phyloP scores from a whole-genome alignment of 257 asterid genomes.

The Lithospermum erythrorhizon region DNA sequence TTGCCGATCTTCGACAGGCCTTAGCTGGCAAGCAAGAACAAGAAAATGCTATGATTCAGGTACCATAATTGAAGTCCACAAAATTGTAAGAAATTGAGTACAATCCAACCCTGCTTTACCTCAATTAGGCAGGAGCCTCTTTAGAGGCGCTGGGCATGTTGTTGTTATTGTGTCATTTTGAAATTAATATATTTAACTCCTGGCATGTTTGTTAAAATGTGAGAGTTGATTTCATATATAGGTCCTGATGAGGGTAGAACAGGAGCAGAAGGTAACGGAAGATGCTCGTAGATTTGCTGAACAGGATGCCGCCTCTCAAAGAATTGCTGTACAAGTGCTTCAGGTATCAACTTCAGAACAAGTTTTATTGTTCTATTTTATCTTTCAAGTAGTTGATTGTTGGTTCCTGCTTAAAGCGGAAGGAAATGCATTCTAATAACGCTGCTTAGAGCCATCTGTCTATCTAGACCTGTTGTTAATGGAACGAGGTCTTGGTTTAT shows the following conservation, averaged over 20 bases:
- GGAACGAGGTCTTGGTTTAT: background rate
- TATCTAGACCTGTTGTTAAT: background rate
- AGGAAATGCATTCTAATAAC: too few relatives aligned
- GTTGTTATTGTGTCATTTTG: too few relatives aligned
- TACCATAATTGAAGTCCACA: slow-evolving; percentile 10
- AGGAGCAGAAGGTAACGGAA: slow-evolving; percentile 94
- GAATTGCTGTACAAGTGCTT: slow-evolving; percentile 80
- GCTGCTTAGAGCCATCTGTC: background rate
- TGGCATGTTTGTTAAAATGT: background rate
- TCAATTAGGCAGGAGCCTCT: too few relatives aligned
- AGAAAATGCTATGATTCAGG: slow-evolving; percentile 94
- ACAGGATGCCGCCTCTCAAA: slow-evolving; percentile 94
- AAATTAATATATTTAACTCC: background rate
- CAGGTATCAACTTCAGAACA: slow-evolving; percentile 37
- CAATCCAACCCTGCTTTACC: too few relatives aligned
- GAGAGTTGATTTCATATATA: slow-evolving; percentile 15
- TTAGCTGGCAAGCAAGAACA: slow-evolving; percentile 93
- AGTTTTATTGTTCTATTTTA: background rate
- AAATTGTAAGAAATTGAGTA: too few relatives aligned
- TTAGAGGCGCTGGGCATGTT: too few relatives aligned
- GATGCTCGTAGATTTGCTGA: slow-evolving; percentile 95
- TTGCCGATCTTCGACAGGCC: slow-evolving; percentile 57
- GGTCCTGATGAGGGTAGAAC: slow-evolving; percentile 95
- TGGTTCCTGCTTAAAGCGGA: background rate
- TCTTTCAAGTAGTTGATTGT: background rate